phyloP scores from a whole-genome alignment of 768 basidiomycete species.

The Serendipita vermifera region DNA sequence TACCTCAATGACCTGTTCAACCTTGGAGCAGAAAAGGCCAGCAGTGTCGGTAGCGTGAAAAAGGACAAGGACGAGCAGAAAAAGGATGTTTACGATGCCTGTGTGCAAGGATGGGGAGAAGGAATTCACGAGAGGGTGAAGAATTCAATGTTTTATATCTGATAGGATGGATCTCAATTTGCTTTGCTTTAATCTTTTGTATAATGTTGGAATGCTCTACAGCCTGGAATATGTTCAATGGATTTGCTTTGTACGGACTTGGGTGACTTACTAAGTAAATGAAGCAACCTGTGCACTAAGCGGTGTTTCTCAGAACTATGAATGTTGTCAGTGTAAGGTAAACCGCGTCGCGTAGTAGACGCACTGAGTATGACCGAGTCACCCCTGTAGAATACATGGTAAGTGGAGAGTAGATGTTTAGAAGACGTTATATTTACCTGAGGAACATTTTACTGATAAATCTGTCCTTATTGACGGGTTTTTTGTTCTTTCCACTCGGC shows the following conservation, averaged over 20 bases:
- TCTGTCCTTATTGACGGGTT: constrained; percentile 96
- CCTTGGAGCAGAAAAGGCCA: constrained; percentile 19
- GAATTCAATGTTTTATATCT: constrained; percentile 19
- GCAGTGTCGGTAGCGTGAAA: constrained; percentile 19
- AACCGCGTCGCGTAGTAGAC: background rate
- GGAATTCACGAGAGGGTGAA: constrained; percentile 16
- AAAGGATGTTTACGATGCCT: constrained; percentile 42
- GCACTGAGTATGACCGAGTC: constrained; percentile 96
- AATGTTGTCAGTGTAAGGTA: too few relatives aligned
- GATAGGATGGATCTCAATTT: too few relatives aligned
- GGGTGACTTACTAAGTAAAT: too few relatives aligned
- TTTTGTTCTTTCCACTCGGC: constrained; percentile 97
- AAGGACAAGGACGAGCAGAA: constrained; percentile 30
- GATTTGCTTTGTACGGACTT: too few relatives aligned
- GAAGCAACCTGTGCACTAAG: background rate
- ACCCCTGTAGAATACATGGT: constrained; percentile 40
- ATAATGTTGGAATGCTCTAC: too few relatives aligned
- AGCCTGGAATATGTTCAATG: too few relatives aligned
- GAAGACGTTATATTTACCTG: constrained; percentile 36
- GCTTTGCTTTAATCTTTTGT: too few relatives aligned
- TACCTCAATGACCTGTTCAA: constrained; percentile 63
- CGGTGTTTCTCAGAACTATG: background rate
- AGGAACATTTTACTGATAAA: constrained; percentile 99
- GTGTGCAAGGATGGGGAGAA: constrained; percentile 36
- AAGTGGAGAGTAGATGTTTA: background rate